Evolutionary conservation across 352 stramenopile genomes (phyloP), one percentile per base, ranked within the genome.

Genomic region (Hyaloperonospora arabidopsidis): DNA sequence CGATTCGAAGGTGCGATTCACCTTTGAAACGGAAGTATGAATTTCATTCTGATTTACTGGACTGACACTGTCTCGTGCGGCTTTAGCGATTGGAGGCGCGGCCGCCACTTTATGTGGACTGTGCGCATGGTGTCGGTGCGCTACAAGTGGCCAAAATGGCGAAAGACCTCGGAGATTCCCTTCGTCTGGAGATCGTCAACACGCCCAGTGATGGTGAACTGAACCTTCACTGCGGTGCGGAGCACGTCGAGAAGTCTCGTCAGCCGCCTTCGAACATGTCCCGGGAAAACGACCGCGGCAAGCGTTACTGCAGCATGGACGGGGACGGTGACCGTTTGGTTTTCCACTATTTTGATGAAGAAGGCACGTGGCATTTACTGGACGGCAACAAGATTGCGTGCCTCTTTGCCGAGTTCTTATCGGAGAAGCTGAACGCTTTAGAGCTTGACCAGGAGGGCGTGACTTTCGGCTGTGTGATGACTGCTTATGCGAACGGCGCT

Each of bases 371-470:
- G 63, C 73, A 87, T 47, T 65, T 98, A 44, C 76, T 98, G 28
- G 96, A 99, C 75, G 97, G 97, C 44, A 97, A 99, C 76, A 98
- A 98, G 70, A 98, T 99, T 68, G 93, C 96, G 22, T 92, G 86
- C n/a, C 73, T 99, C 25, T 90, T 98, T 51, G 92, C 92, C 23
- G 76, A 87, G 49, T 98, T 98, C 58, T 76, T 99, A 49, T 69
- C 94, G 36, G 81, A 95, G 8, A 89, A 98, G 68, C 62, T 98
- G 32, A 52, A 77, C 40, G 59, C 66, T 28, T 57, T 97, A 6
- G 73, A 87, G 47, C 57, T 87, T 19, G 72, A 84, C 12, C 74
- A 85, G 23, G 74, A 89, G n/a, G 74, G 67, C 35, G 73, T 97
- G 34, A 94, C 78, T 34, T 85, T 98, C 36, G 96, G 95, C 28